Evolutionary conservation across 805 yeast species (phyloP), one percentile per base, ranked within the genome.

Genomic region (Pichia sporocuriosa): DNA sequence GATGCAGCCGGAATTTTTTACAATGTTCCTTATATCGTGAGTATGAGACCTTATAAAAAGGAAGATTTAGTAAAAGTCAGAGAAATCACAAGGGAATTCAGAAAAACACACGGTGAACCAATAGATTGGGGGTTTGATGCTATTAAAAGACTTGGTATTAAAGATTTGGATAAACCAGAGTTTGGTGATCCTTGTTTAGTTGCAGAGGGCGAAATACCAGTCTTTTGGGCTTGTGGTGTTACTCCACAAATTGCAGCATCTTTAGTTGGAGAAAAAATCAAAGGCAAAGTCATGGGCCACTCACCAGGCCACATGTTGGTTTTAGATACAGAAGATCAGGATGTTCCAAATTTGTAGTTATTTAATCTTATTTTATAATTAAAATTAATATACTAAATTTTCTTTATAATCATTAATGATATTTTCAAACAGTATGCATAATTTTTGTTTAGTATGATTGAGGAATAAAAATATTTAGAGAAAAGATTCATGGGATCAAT

Each of bases 101-200:
- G 13, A 20, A 24, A 32, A 28, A 38, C 37, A 6, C 37, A 38
- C 16, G 42, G 37, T 10, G 42, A 38, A 12, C 42, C 42, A 15
- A 38, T 38, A 12, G 42, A 38, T 32, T 38, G 42, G 37, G 42
- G 37, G 4, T 38, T 13, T 21, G 37, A 38, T 21, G 36, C 42
- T 13, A n/a, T 38, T 10, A n/a, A 24, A 19, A 24, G 42, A 11
- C 32, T 38, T 16, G 42, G 42, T 4, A 38, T 38, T 19, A 15
- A 17, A 6, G 32, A 32, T 20, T 10, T 38, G 11, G 16, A 7
- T 4, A 10, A 20, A 6, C 42, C 42, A 15, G 42, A 38, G 20
- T 38, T 17, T 21, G 42, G 42, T 8, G 34, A 32, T 4, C 8
- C 16, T 1, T 32, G 36, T 32, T 11, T 8, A 8, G 32, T 38